Base-by-base conservation (phyloP, 176 grass and related monocot genomes). In the bread wheat (Triticum aestivum) region DNA sequence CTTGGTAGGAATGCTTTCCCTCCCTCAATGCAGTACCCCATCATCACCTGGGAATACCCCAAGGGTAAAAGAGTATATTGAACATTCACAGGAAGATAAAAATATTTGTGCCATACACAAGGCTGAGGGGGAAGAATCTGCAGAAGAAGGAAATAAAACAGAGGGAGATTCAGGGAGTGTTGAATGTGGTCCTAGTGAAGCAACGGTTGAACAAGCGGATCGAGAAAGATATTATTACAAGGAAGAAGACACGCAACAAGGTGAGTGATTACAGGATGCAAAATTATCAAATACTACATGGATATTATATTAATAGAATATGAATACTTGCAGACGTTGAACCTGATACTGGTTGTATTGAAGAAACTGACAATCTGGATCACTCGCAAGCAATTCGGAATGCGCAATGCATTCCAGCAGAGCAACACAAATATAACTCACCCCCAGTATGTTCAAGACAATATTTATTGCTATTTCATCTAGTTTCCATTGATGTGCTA, bases 1-100 rank as follows among this genome's bases (percentile, higher is more conserved):
- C 49, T 96, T 96, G 88, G 89, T 78, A 65, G 86, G 79, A 88
- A 84, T 96, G 73, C 89, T 98, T 87, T 91, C 83, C 78, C 67
- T 91, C 26, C 90, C 79, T 79, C 88, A 92, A 33, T 65, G 33
- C 58, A 80, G 63, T 35, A 32, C 56, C 69, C 73, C 72, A 77
- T 83, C 87, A 81, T 90, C 87, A 83, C 79, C 87, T 75, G 80
- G 69, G 59, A 77, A 14, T 45, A 86, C 69, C 85, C 72, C 78
- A 58, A 84, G 79, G 74, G 45, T 41, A 69, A 76, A 69, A 67
- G 64, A 79, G 12, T 59, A 80, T 49, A 72, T 83, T 80, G 75
- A 90, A 79, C 71, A 88, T 49, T 83, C 85, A 80, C 63, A 68
- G n/a, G 52, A 88, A 73, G 84, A 86, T n/a, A 58, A 13, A 73